These are phyloP conservation scores for Xanthoconium separans DNA, from an alignment of 1,284 basidiomycete species.

Conservation along the genomic window DNA sequence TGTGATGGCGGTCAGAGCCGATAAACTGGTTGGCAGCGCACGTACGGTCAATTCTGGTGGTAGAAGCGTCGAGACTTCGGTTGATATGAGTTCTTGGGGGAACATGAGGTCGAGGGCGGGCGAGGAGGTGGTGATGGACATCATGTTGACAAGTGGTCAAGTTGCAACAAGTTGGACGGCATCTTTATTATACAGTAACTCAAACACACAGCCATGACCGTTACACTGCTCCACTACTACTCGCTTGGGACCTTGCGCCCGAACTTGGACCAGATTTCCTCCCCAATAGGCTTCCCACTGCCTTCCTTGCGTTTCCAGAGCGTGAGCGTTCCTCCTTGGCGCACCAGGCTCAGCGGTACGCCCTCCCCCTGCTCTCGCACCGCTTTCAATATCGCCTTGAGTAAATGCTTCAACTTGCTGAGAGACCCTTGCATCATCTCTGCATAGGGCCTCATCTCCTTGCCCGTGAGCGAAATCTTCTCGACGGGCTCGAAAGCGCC, in stretches of 20 bases:
- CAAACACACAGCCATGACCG: background rate
- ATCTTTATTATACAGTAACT: background rate
- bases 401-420: slow-evolving; percentile 27
- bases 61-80: slow-evolving; percentile 55
- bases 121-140: background rate
- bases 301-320: slow-evolving; percentile 26
- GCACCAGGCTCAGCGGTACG: slow-evolving; percentile 30
- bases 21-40: background rate
- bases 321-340: slow-evolving; percentile 17
- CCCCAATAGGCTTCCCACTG: slow-evolving; percentile 19
- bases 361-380: slow-evolving; percentile 26
- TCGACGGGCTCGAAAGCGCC: slow-evolving; percentile 34
- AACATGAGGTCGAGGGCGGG: slow-evolving; percentile 72
- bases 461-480: slow-evolving; percentile 26
- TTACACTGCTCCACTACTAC: no score
- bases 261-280: slow-evolving; percentile 26
- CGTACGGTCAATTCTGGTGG: slow-evolving; percentile 46
- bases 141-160: background rate
- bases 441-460: slow-evolving; percentile 26
- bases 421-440: slow-evolving; percentile 20
- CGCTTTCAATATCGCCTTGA: slow-evolving; percentile 24
- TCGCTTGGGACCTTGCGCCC: background rate
- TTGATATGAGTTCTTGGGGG: slow-evolving; percentile 63
- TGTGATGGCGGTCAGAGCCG: slow-evolving; percentile 31
- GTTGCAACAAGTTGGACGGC: background rate